Percentiles rank a stretch among this genome's conserved stretches.
These are phyloP conservation scores for Russula foetens DNA, from an alignment of 768 basidiomycete species.

Conservation along the genomic window DNA sequence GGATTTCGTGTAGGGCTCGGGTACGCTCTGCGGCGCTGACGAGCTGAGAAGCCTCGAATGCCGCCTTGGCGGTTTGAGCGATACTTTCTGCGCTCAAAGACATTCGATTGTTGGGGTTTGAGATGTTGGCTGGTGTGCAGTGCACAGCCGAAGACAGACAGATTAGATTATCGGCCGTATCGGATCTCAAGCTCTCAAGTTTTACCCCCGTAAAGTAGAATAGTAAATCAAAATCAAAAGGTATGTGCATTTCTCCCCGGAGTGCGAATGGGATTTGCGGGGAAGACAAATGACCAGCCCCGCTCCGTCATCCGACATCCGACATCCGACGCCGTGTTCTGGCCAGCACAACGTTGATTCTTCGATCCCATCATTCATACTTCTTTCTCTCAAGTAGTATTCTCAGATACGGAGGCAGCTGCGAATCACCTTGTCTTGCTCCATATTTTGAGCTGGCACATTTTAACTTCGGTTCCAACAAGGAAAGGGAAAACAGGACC, in stretches of 20 bases:
- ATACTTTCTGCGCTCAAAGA: conserved; percentile 41
- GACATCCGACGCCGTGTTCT: background rate
- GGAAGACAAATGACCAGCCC: background rate
- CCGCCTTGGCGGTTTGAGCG: conserved; percentile 69
- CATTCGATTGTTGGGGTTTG: background rate
- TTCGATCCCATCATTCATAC: no score
- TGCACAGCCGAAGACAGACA: background rate
- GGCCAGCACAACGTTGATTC: background rate
- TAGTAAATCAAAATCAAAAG: no score
- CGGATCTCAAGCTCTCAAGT: background rate
- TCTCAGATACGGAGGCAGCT: no score
- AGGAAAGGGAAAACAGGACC: no score
- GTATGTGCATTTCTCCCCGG: no score
- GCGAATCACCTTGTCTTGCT: no score
- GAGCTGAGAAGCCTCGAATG: conserved; percentile 85
- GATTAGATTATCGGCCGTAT: background rate
- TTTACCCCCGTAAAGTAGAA: no score
- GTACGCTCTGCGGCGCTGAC: conserved; percentile 60
- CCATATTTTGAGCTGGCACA: no score
- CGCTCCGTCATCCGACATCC: background rate
- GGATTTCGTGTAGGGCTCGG: conserved; percentile 63
- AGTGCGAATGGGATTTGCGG: no score
- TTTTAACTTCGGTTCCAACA: no score
- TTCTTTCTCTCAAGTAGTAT: no score
- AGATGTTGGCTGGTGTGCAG: background rate